phyloP scores from a whole-genome alignment of 2,329 filamentous ascomycete species.

The Coniochaeta pulveracea region DNA sequence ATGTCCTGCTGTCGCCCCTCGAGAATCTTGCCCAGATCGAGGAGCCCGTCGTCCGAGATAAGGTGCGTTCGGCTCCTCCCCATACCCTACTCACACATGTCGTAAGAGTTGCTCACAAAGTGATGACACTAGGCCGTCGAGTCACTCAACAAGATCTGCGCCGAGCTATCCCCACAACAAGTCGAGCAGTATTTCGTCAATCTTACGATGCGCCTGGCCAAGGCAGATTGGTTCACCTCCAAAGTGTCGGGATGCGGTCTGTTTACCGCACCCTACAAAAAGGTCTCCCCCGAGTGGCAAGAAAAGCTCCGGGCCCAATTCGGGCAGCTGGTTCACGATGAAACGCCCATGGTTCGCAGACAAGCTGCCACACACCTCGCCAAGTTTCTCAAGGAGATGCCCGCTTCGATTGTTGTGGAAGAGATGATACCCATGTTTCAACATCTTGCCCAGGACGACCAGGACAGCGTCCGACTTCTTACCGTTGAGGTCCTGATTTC shows the following conservation, averaged over 20 bases:
- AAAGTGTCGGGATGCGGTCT: conserved; percentile 97
- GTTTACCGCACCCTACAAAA: conserved; percentile 86
- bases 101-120: no score
- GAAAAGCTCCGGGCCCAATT: conserved; percentile 89
- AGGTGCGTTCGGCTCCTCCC: conserved; percentile 45
- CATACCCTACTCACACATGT: conserved; percentile 1
- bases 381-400: conserved; percentile 97
- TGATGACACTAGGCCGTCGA: conserved; percentile 86
- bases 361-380: conserved; percentile 93
- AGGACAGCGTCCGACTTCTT: conserved; percentile 91
- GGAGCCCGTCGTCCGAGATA: conserved; percentile 93
- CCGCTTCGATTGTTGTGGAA: conserved; percentile 79
- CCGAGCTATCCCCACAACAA: conserved; percentile 79
- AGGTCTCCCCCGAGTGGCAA: conserved; percentile 78
- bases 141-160: conserved; percentile 98
- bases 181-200: conserved; percentile 97
- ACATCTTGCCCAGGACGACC: conserved; percentile 90
- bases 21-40: conserved; percentile 98
- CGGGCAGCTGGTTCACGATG: conserved; percentile 86
- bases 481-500: conserved; percentile 95
- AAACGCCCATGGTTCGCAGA: conserved; percentile 97
- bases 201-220: conserved; percentile 87
- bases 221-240: conserved; percentile 99
- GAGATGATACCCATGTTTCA: conserved; percentile 99
- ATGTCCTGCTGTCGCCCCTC: conserved; percentile 90